These are phyloP conservation scores for Exutisphaerella laricina DNA, from an alignment of 2,329 filamentous ascomycete species.

Conservation along the genomic window DNA sequence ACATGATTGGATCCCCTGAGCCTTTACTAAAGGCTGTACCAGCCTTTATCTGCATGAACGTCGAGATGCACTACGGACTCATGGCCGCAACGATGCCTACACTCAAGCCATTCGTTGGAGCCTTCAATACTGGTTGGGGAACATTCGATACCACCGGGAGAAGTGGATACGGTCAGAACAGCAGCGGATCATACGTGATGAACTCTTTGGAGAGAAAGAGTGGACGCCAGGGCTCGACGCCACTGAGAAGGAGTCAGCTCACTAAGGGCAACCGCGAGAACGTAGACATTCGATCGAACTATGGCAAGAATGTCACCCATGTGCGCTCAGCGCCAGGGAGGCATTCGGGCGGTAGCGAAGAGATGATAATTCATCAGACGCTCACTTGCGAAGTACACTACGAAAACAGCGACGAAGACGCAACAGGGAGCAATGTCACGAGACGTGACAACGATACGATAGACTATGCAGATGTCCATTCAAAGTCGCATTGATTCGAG, in stretches of 20 bases:
- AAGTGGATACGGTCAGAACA: slow-evolving; percentile 17
- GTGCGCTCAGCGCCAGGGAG: slow-evolving; percentile 8
- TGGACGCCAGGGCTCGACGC: slow-evolving; percentile 6
- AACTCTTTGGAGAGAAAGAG: slow-evolving; percentile 13
- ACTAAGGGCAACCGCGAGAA: slow-evolving; percentile 8
- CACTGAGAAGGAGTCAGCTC: slow-evolving; percentile 2
- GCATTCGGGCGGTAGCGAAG: slow-evolving; percentile 16
- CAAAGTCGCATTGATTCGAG: too few species aligned
- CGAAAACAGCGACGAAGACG: slow-evolving; percentile 9
- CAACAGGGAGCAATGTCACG: neutral
- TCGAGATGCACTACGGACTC: slow-evolving; percentile 25
- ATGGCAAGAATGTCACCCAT: slow-evolving; percentile 17
- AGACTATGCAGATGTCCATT: too few species aligned
- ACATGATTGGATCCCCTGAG: slow-evolving; percentile 12
- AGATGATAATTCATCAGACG: slow-evolving; percentile 25
- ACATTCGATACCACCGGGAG: slow-evolving; percentile 19
- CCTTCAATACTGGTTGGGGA: slow-evolving; percentile 25
- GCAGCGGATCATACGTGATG: slow-evolving; percentile 18
- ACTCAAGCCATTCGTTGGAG: slow-evolving; percentile 22
- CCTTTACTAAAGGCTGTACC: slow-evolving; percentile 18
- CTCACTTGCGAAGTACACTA: slow-evolving; percentile 20
- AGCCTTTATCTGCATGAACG: slow-evolving; percentile 22
- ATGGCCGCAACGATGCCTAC: slow-evolving; percentile 24
- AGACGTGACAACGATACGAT: neutral
- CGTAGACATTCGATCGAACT: slow-evolving; percentile 2